A percentile compares a stretch with the other conserved stretches of the same genome.
phyloP scores from a whole-genome alignment of 164 flowering plant genomes.

The Cinnamomum chago region DNA sequence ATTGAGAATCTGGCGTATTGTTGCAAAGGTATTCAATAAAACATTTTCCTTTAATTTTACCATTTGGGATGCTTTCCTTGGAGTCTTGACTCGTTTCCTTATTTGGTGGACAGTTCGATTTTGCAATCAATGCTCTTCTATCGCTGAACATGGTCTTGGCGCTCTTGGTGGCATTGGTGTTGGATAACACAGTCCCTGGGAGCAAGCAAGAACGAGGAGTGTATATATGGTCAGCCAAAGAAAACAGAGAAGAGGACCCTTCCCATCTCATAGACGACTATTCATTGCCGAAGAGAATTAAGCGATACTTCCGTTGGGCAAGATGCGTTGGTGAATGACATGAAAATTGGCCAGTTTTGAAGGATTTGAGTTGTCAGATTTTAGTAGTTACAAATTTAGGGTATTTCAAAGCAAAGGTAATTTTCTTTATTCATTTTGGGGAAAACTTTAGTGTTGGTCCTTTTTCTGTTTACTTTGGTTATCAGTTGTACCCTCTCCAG shows the following conservation, averaged over 20 bases:
- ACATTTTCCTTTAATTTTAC: not conserved
- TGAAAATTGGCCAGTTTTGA: not conserved
- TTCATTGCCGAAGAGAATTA: conserved; percentile 53
- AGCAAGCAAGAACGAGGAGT: conserved; percentile 78
- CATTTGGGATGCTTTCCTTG: not conserved
- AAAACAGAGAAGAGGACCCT: conserved; percentile 50
- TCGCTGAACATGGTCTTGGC: conserved; percentile 91
- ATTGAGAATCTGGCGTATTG: not conserved
- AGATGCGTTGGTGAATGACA: conserved; percentile 39
- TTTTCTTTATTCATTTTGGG: not conserved
- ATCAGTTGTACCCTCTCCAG: not conserved
- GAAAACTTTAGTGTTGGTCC: not conserved
- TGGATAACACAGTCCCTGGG: conserved; percentile 90
- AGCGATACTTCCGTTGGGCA: conserved; percentile 41
- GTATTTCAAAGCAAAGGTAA: not conserved
- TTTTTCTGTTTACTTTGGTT: not conserved
- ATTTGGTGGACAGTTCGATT: conserved; percentile 54
- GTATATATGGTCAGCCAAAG: conserved; percentile 72
- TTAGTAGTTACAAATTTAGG: not conserved
- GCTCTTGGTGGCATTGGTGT: conserved; percentile 60
- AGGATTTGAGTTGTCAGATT: not conserved
- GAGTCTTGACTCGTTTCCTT: not conserved
- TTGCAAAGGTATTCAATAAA: too few relatives aligned
- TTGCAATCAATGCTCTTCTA: conserved; percentile 63
- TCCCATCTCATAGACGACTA: conserved; percentile 47